Evolutionary conservation across 1,284 basidiomycete species (phyloP), one percentile per base, ranked within the genome.

Genomic region (Trichosporon ovoides): DNA sequence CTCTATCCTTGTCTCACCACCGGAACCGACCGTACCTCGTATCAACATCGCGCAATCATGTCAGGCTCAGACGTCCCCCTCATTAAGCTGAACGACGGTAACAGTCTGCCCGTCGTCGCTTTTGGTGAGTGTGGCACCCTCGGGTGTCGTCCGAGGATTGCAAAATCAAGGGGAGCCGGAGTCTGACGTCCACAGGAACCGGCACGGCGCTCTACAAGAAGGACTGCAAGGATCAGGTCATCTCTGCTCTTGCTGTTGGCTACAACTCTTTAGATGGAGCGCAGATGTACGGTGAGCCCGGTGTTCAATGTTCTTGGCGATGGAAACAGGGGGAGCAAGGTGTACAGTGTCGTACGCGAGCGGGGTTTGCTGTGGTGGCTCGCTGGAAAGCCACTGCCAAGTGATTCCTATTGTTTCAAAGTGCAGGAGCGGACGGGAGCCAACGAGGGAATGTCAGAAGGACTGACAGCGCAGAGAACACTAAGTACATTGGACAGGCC

Each of bases 221-320:
- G 38, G 72, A 73, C 36, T 66, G 62, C 53, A 55, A 60, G n/a
- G 59, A 62, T n/a, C 57, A 66, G 19, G 61, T 72, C 59, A 19
- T 68, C 22, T 55, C 55, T 13, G 73, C 73, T 6, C 57, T 74
- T 5, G 54, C 66, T n/a, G 63, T 55, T 9, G 73, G 73, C 2
- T 74, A 71, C 55, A 63, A 53, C 18, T 70, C 72, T 55, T 49
- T 73, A 19, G 72, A 74, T 51, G 63, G 63, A 13, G 74, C 73
- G 1, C 62, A 74, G 62, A 56, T 68, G 60, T 78, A 78, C 60
- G 63, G 52, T 43, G 22, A 19, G 40, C 24, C 7, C 12, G 11
- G 13, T 43, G 20, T n/a, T 20, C n/a, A n/a, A n/a, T n/a, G n/a
- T n/a, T n/a, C n/a, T n/a, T n/a, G n/a, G n/a, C n/a, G n/a, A n/a